Evolutionary conservation across 2,329 filamentous ascomycete genomes (phyloP).

Genomic region (Sarocladium kiliense): DNA sequence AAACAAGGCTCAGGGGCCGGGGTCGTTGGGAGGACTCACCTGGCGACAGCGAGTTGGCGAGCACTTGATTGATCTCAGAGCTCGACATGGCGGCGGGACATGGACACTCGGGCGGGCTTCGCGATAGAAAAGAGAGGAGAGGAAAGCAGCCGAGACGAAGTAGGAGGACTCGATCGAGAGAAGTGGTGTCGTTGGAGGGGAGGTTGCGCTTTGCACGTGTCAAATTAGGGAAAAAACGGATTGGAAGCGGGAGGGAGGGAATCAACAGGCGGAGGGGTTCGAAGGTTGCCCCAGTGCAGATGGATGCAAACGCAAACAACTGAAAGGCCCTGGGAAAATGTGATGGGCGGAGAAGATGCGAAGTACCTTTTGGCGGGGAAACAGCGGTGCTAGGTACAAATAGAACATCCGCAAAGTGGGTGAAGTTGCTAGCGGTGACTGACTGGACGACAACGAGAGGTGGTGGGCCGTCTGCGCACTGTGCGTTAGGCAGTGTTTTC

Average conservation of each 20-base stretch:
- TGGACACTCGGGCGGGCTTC: constrained; percentile 6
- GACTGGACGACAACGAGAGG: neutral
- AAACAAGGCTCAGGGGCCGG: constrained; percentile 11
- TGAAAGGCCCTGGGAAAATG: neutral
- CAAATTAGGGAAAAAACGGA: constrained; percentile 7
- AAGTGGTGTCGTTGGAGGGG: neutral
- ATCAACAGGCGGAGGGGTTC: constrained; percentile 8
- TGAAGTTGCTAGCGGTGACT: constrained; percentile 4
- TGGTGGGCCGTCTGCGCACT: neutral
- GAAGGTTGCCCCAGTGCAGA: constrained; percentile 5
- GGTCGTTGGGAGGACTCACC: constrained; percentile 53
- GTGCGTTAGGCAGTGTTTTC: neutral
- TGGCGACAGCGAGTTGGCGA: constrained; percentile 92
- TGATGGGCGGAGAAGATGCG: neutral
- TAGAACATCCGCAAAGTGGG: neutral
- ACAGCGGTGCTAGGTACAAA: neutral
- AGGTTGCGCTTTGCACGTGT: constrained; percentile 8
- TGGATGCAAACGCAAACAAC: constrained; percentile 2
- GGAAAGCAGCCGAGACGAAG: neutral
- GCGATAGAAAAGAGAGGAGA: neutral
- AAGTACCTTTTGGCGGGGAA: constrained; percentile 1
- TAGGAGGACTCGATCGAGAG: neutral
- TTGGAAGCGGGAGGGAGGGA: constrained; percentile 6
- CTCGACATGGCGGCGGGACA: constrained; percentile 52
- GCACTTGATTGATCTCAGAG: constrained; percentile 96